Evolutionary conservation across 1,284 basidiomycete genomes (phyloP).

Genomic region (Rhodotorula sp.): DNA sequence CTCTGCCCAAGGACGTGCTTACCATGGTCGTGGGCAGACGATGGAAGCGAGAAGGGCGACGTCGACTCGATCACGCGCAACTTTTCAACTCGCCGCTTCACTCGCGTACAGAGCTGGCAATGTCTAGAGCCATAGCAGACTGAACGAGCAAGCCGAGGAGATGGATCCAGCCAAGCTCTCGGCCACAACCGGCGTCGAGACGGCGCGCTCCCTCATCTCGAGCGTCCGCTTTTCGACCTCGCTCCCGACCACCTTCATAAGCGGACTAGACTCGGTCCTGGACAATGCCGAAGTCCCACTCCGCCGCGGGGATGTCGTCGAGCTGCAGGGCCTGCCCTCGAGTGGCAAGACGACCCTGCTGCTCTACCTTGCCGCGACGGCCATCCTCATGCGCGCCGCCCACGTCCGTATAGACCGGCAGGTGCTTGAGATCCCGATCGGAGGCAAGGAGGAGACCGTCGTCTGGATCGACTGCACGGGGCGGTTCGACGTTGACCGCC

Average conservation of each 20-base stretch:
- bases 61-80: neutral
- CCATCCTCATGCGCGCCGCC: conserved; percentile 56
- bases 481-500: conserved; percentile 60
- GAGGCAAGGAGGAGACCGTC: conserved; percentile 63
- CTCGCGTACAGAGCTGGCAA: neutral
- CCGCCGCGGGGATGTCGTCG: conserved; percentile 62
- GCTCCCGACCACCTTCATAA: conserved; percentile 23
- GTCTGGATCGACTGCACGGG: conserved; percentile 67
- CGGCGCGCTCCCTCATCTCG: conserved; percentile 23
- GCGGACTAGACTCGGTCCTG: conserved; percentile 34
- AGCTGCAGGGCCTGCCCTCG: conserved; percentile 68
- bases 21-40: neutral
- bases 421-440: conserved; percentile 46
- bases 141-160: too few relatives aligned
- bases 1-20: neutral
- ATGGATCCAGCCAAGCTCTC: conserved; percentile 3
- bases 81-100: neutral
- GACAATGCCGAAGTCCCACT: conserved; percentile 46
- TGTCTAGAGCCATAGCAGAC: too few relatives aligned
- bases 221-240: conserved; percentile 24
- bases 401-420: conserved; percentile 28
- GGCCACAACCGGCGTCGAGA: neutral
- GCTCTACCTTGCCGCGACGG: conserved; percentile 62
- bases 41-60: neutral
- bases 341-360: conserved; percentile 72